phyloP scores from a whole-genome alignment of 2,329 filamentous ascomycete genomes.

The Diaporthe aspalathi region DNA sequence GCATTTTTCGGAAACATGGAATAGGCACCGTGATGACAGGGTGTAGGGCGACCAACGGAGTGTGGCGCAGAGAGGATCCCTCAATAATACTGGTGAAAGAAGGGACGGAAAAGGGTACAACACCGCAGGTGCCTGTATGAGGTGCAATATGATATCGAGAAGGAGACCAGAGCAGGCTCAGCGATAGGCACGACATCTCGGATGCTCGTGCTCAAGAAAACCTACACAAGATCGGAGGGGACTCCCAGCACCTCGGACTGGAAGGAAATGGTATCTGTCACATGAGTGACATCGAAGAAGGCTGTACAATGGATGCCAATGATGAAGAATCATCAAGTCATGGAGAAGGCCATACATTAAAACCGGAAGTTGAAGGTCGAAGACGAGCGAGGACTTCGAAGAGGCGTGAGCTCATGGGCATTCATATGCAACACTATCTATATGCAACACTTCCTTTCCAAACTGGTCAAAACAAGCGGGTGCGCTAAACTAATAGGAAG shows the following conservation, averaged over 20 bases:
- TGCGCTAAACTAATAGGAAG: neutral
- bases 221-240: neutral
- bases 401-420: neutral
- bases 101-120: conserved; percentile 13
- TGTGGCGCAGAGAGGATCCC: neutral
- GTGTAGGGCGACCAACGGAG: neutral
- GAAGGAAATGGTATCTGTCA: neutral
- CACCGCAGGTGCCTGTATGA: neutral
- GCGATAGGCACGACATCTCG: neutral
- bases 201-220: neutral
- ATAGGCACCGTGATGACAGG: neutral
- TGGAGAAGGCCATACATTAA: neutral
- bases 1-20: neutral
- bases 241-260: neutral
- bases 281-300: neutral
- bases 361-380: neutral
- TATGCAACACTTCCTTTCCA: no score
- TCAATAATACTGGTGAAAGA: conserved; percentile 17
- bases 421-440: no score
- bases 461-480: neutral
- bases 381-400: neutral
- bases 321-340: neutral
- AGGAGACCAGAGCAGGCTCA: neutral
- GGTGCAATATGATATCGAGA: neutral
- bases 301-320: neutral